Evolutionary conservation across 179 eudicot genomes (phyloP).

Genomic region (Heliamphora pulchella): DNA sequence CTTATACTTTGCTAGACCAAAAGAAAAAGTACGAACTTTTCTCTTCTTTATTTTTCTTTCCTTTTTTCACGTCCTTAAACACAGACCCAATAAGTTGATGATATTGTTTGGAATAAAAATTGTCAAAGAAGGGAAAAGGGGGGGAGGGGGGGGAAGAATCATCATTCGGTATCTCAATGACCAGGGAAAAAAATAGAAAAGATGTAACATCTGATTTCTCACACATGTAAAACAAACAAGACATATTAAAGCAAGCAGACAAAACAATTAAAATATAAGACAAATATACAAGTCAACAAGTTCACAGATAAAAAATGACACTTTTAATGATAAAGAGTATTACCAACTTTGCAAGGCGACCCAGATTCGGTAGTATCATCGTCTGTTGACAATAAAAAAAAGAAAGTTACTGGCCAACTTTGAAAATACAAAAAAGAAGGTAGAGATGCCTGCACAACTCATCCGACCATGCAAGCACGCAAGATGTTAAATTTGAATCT

Average conservation of each 20-base stretch:
- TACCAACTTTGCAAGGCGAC: conserved; percentile 99
- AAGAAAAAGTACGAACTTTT: neutral
- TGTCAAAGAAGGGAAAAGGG: neutral
- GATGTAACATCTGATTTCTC: neutral
- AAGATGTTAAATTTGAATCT: conserved; percentile 22
- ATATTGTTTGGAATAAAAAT: neutral
- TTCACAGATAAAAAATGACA: neutral
- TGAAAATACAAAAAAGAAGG: neutral
- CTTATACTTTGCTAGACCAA: neutral
- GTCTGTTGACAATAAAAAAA: conserved; percentile 47
- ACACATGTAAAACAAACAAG: neutral
- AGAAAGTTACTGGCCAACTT: conserved; percentile 11
- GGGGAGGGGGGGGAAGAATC: neutral
- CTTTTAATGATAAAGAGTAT: conserved; percentile 17
- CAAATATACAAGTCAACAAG: conserved; percentile 6
- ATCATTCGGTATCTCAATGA: neutral
- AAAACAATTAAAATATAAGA: neutral
- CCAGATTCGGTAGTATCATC: conserved; percentile 80
- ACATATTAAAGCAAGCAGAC: neutral
- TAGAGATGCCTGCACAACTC: neutral
- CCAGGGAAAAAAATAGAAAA: neutral
- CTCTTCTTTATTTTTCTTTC: neutral
- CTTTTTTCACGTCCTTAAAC: neutral
- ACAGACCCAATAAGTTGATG: neutral
- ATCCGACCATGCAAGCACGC: conserved; percentile 3